These are phyloP conservation scores for Myochromella boudieri DNA, from an alignment of 768 basidiomycete genomes.

Conservation along the genomic window DNA sequence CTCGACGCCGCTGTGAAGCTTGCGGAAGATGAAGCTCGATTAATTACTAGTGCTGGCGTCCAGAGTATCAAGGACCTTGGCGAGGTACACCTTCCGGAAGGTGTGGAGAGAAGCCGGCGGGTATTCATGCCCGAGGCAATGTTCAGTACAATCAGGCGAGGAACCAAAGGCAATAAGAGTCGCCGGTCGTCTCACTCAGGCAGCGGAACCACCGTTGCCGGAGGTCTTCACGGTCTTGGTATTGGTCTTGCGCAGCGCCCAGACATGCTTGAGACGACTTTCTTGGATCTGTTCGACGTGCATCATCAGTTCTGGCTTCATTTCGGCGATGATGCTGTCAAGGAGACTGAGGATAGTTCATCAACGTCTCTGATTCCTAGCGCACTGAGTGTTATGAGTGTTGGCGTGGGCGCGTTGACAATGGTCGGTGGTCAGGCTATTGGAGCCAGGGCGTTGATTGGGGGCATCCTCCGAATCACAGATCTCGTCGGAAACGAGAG, in stretches of 20 bases:
- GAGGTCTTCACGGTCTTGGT: slow-evolving; percentile 78
- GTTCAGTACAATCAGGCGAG: slow-evolving; percentile 67
- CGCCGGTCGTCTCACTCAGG: slow-evolving; percentile 31
- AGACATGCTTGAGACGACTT: slow-evolving; percentile 76
- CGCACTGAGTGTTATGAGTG: slow-evolving; percentile 70
- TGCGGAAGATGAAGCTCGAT: slow-evolving; percentile 83
- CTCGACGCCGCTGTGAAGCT: slow-evolving; percentile 77
- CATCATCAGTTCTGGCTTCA: slow-evolving; percentile 75
- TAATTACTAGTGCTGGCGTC: slow-evolving; percentile 64
- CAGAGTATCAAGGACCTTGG: slow-evolving; percentile 65
- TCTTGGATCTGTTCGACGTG: slow-evolving; percentile 85
- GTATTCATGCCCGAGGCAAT: slow-evolving; percentile 98
- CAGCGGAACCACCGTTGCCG: slow-evolving; percentile 64
- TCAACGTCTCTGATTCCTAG: slow-evolving; percentile 42
- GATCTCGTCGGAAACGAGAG: slow-evolving; percentile 82
- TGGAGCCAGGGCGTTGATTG: slow-evolving; percentile 74
- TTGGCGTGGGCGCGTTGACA: slow-evolving; percentile 83
- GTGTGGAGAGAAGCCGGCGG: slow-evolving; percentile 76
- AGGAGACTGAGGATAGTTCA: slow-evolving; percentile 34
- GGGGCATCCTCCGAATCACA: slow-evolving; percentile 70
- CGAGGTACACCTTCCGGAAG: slow-evolving; percentile 74
- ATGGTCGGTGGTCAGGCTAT: slow-evolving; percentile 86
- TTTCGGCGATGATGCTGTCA: slow-evolving; percentile 52
- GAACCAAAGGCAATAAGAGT: slow-evolving; percentile 38
- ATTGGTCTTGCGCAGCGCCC: slow-evolving; percentile 76